Base-by-base conservation (phyloP, 768 basidiomycete genomes). In the Pholiota microspora region DNA sequence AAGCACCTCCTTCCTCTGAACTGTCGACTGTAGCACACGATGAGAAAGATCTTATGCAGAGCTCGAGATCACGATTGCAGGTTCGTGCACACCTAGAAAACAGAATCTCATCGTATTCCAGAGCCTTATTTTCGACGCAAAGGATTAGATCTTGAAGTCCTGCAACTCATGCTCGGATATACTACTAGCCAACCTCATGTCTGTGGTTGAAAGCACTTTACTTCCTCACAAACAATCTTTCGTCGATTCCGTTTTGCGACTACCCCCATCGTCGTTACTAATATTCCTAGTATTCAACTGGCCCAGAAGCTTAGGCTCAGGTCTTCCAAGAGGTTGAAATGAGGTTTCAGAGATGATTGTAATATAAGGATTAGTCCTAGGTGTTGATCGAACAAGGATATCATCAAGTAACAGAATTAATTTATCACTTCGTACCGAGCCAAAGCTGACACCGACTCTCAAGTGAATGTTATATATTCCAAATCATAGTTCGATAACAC, bases 31-130 rank as follows among this genome's bases (percentile, higher is more conserved):
- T 63, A 1, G 70, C 71, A 2, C 57, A 57, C 3, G 64, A 67
- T 0, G 70, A 72, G 5, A 70, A 76, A 21, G 75, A 71, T 29
- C 79, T 82, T 86, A 93, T 58, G 90, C 83, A 2, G 95, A 98
- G 64, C 81, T 85, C 24, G 93, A 96, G 67, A 85, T 96, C 56
- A 98, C 96, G 94, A 88, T 96, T 56, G 93, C 94, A 62, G 89
- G 91, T 86, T 57, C 53, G 73, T 35, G 51, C 28, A 9, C 15
- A 45, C 16, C 16, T 23, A 32, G 3, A 48, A 16, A 32, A 12
- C 10, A 8, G 8, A 15, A 44, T 50, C 36, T 21, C 15, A 23
- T 13, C 23, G n/a, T 1, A 21, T 9, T 29, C 15, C 67, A 92
- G 91, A 92, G 58, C 72, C 76, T 23, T 70, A 70, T 0, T 91